Percentiles rank a stretch among this genome's conserved stretches.
Evolutionary conservation across 257 asterid species (phyloP).

Genomic region (Echites panduratus): DNA sequence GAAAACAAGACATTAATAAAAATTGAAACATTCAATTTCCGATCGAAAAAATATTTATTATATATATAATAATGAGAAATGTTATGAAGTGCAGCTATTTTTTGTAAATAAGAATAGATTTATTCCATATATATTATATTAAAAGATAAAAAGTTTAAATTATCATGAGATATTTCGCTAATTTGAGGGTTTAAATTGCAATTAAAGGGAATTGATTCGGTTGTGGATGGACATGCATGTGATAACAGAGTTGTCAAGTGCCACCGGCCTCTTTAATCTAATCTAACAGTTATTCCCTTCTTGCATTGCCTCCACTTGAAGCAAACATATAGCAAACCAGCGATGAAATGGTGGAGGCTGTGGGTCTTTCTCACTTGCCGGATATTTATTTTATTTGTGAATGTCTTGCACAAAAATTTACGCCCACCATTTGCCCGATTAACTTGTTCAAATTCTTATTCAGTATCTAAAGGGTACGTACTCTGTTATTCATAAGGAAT

Average conservation of each 20-base stretch:
- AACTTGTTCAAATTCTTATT: too few species aligned
- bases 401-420: background rate
- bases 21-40: too few species aligned
- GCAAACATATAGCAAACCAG: background rate
- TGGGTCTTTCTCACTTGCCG: background rate
- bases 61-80: too few species aligned
- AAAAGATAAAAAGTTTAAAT: too few species aligned
- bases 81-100: too few species aligned
- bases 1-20: too few species aligned
- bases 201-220: slow-evolving; percentile 6
- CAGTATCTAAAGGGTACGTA: too few species aligned
- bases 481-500: too few species aligned
- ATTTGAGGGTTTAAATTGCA: background rate
- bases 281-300: slow-evolving; percentile 11
- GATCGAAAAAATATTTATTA: too few species aligned
- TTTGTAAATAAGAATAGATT: too few species aligned
- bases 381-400: background rate
- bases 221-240: slow-evolving; percentile 5
- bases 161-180: background rate
- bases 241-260: background rate
- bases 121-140: too few species aligned
- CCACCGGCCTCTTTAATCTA: background rate
- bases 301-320: slow-evolving; percentile 15
- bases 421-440: too few species aligned
- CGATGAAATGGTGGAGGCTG: background rate